Evolutionary conservation across 1,139 yeast genomes (phyloP), one percentile per base, ranked within the genome.

Genomic region (Suhomyces anneliseae): DNA sequence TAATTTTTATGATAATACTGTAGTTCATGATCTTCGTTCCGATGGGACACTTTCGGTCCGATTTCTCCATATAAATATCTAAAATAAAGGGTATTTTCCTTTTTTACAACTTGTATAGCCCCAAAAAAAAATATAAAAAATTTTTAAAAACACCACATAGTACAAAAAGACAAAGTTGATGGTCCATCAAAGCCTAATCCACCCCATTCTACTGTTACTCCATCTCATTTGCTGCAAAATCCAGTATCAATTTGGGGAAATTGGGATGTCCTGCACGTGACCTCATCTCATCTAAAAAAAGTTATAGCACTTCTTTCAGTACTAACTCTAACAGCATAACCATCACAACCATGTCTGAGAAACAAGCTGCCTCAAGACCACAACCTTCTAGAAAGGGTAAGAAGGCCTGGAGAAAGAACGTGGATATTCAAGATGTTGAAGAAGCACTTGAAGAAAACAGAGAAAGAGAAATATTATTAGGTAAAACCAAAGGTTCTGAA

Each of bases 341-440:
- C 26, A 15, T 11, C 34, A 27, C 14, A 12, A 29, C 8, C 40
- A 46, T 46, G 49, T 46, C 49, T 19, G 44, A 39, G 37, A 33
- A 35, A n/a, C 31, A 29, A 10, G 14, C 32, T 11, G 41, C 36
- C 8, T 42, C 54, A 19, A 52, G 50, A 27, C 53, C 56, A 34
- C 97, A 90, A 67, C 66, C 85, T 7, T 88, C 97, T 7, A 80
- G 98, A 60, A 93, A 93, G 73, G 96, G 97, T 45, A 92, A 88
- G 76, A 85, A 79, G 64, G 87, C 98, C 7, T 93, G 99, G 99
- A 85, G 97, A 67, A 93, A 93, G 69, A 89, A 93, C 65, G 88
- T 93, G 50, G 96, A 93, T 62, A 72, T 93, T 27, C 83, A 82
- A 26, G 97, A 90, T 51, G 72, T 93, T 44, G 90, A 87, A 61